Conservation (phyloP, 768 basidiomycete genomes). For the Pulveroboletus sp. region DNA sequence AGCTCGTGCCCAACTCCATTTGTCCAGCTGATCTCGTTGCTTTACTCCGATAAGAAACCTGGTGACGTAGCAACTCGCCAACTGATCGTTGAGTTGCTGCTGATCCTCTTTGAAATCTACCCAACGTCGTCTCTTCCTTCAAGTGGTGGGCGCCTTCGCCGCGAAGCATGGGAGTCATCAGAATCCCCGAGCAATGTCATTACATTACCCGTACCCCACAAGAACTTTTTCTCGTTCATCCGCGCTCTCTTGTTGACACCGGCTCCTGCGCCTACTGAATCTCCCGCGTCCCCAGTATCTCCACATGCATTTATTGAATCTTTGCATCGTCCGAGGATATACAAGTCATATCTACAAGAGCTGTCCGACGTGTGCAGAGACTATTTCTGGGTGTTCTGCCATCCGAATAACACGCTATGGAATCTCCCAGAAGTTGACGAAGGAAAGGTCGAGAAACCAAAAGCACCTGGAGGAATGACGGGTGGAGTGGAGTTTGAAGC, state of each 20-base stretch:
- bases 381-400: slow-evolving; percentile 97
- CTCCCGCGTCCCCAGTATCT: slow-evolving; percentile 56
- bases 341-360: slow-evolving; percentile 80
- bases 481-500: slow-evolving; percentile 99
- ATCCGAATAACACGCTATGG: slow-evolving; percentile 93
- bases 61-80: slow-evolving; percentile 90
- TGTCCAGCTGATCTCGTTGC: slow-evolving; percentile 72
- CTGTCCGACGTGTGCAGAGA: slow-evolving; percentile 89
- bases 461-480: slow-evolving; percentile 97
- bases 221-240: slow-evolving; percentile 68
- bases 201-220: slow-evolving; percentile 71
- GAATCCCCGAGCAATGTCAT: slow-evolving; percentile 49
- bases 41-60: slow-evolving; percentile 98
- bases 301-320: slow-evolving; percentile 82
- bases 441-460: slow-evolving; percentile 79
- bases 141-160: slow-evolving; percentile 34
- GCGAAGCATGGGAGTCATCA: slow-evolving; percentile 59
- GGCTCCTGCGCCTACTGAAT: slow-evolving; percentile 63
- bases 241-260: slow-evolving; percentile 74
- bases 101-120: slow-evolving; percentile 88
- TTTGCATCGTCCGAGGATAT: slow-evolving; percentile 66
- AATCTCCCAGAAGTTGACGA: slow-evolving; percentile 80
- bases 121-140: slow-evolving; percentile 68
- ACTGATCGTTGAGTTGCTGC: slow-evolving; percentile 83
- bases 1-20: slow-evolving; percentile 88